These are phyloP conservation scores for Yamadazyma atmosphaerica DNA, from an alignment of 1,139 yeast genomes.

Conservation along the genomic window DNA sequence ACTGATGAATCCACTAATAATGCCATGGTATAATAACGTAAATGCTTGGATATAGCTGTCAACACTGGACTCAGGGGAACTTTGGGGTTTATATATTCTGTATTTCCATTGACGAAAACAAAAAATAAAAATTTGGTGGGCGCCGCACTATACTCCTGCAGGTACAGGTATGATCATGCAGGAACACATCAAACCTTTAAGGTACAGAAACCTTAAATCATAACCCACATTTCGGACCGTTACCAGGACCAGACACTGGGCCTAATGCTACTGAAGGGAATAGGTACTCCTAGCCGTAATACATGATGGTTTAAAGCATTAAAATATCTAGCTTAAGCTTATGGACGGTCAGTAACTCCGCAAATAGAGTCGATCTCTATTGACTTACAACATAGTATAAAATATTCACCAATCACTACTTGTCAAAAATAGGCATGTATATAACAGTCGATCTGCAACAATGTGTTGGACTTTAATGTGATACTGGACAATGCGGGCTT, in stretches of 20 bases:
- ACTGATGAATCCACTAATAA: conserved; percentile 7
- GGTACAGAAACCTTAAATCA: conserved; percentile 4
- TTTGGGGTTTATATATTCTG: neutral
- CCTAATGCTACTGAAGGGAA: too few species aligned
- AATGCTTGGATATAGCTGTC: neutral
- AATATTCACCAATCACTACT: too few species aligned
- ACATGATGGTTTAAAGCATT: too few species aligned
- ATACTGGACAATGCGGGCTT: neutral
- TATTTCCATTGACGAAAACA: neutral
- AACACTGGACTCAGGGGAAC: neutral
- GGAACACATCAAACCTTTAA: conserved; percentile 1
- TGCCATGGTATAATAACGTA: conserved; percentile 2
- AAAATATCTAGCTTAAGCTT: too few species aligned
- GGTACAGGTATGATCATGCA: too few species aligned
- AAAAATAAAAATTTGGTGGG: neutral
- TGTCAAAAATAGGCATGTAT: too few species aligned
- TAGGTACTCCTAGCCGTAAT: too few species aligned
- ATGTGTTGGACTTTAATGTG: neutral
- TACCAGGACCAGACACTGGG: neutral
- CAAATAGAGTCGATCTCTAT: too few species aligned
- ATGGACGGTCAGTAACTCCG: neutral
- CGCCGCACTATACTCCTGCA: neutral
- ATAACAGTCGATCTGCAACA: neutral
- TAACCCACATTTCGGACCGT: too few species aligned
- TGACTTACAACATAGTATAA: too few species aligned